Evolutionary conservation across 2,329 filamentous ascomycete species (phyloP).

Genomic region (Fusarium sp.): DNA sequence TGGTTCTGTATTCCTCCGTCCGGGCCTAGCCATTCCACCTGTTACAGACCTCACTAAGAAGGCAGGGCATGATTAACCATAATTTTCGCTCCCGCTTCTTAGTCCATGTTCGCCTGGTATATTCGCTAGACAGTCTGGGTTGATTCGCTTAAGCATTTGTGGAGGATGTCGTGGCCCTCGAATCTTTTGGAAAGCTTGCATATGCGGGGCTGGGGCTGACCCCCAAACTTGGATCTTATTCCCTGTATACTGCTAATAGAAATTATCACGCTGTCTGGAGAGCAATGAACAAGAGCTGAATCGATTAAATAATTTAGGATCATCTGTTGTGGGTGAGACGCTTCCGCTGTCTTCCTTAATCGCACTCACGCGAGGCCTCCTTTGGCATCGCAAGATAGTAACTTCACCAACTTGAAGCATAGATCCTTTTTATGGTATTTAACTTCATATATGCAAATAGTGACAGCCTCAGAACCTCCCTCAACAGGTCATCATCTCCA

Average conservation of each 20-base stretch:
- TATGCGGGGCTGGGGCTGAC: not conserved
- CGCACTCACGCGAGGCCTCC: rapidly evolving
- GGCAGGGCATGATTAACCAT: not conserved
- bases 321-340: too few species aligned
- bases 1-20: not conserved
- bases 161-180: not conserved
- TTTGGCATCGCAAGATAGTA: not conserved
- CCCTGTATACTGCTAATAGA: rapidly evolving
- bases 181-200: rapidly evolving
- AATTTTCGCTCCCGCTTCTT: not conserved
- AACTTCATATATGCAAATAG: rapidly evolving
- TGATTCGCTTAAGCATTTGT: not conserved
- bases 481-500: rapidly evolving
- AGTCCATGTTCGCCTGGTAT: not conserved
- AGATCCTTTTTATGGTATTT: rapidly evolving
- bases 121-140: too few species aligned
- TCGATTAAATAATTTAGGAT: rapidly evolving
- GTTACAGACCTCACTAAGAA: not conserved
- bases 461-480: not conserved
- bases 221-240: not conserved
- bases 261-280: rapidly evolving
- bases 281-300: not conserved
- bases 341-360: not conserved
- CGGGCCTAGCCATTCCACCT: not conserved
- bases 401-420: not conserved